These are phyloP conservation scores for Fusarium sp. DNA, from an alignment of 2,329 filamentous ascomycete species.

Conservation along the genomic window DNA sequence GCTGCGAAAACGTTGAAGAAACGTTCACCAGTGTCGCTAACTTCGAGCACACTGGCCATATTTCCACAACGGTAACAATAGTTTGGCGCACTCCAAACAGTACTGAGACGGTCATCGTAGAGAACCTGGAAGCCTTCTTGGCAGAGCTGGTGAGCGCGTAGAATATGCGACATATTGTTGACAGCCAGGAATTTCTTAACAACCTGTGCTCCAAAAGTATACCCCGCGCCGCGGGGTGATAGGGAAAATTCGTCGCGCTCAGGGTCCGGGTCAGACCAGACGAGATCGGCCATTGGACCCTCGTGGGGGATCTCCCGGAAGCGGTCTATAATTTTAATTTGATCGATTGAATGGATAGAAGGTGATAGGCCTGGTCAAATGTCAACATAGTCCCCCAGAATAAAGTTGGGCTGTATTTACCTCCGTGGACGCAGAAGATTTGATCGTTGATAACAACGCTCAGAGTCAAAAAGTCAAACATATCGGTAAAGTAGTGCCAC, in stretches of 20 bases:
- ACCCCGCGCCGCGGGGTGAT: slow-evolving; percentile 91
- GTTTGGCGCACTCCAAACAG: slow-evolving; percentile 97
- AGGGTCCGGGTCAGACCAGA: slow-evolving; percentile 98
- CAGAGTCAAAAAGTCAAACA: slow-evolving; percentile 98
- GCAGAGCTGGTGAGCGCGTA: slow-evolving; percentile 97
- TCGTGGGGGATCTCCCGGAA: slow-evolving; percentile 99
- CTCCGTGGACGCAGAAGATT: slow-evolving; percentile 98
- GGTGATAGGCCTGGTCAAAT: slow-evolving; percentile 74
- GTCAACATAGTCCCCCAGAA: slow-evolving; percentile 2
- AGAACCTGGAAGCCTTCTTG: slow-evolving; percentile 98
- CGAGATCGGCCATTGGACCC: slow-evolving; percentile 98
- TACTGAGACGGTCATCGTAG: slow-evolving; percentile 93
- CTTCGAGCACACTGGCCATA: slow-evolving; percentile 95
- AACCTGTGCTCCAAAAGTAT: slow-evolving; percentile 97
- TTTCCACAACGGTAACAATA: slow-evolving; percentile 97
- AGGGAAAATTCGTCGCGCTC: slow-evolving; percentile 97
- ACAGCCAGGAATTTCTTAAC: slow-evolving; percentile 98
- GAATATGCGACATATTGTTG: slow-evolving; percentile 96
- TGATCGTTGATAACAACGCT: slow-evolving; percentile 98
- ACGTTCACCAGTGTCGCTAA: slow-evolving; percentile 89
- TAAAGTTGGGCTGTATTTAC: slow-evolving; percentile 51
- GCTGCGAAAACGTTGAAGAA: slow-evolving; percentile 99
- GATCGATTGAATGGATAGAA: slow-evolving; percentile 97
- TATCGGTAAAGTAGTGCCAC: slow-evolving; percentile 99
- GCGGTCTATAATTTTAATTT: slow-evolving; percentile 99